Base-by-base conservation (phyloP, 139 green algal species). In the Auxenochlorella protothecoides region DNA sequence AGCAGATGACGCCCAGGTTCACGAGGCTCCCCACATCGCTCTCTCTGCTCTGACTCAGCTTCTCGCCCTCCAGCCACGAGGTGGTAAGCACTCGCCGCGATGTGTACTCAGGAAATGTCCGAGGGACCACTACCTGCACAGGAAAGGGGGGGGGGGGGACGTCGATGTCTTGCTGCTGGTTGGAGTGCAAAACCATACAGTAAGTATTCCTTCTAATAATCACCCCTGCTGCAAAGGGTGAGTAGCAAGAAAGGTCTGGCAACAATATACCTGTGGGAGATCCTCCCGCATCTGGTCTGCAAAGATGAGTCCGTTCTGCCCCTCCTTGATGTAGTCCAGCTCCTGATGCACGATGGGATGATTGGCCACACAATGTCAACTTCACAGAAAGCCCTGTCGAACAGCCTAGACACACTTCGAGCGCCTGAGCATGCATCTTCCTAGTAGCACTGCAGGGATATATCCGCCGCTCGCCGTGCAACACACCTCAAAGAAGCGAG, bases 1-100 rank as follows among this genome's bases (percentile, higher is more conserved):
- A 99, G 85, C 88, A 96, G 73, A 99, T 96, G 53, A 99, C 93
- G 53, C 95, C 95, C 54, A 99, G 69, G 83, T 98, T 98, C 68
- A 97, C 92, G 59, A 98, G 84, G 4, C 80, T 76, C 15, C 89
- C 92, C 67, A 98, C 92, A 73, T 98, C 93, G 73, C 85, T 75
- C 5, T 89, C 91, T 56, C 85, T 82, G 78, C 78, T 91, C 79
- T 96, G 87, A 55, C 70, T 87, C 72, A 97, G 86, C 78, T 90
- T 88, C 76, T 91, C 85, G 59, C 91, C 91, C 55, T 93, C 83
- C 5, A 97, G 71, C 93, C 93, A 98, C 72, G 83, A 56, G 1
- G 83, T 89, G 55, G 90, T 93, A 55, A 98, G 88, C 68, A 98
- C 87, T 52, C 89, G 85, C 13, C 92, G 82, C 9, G 80, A 86